These are phyloP conservation scores for Cladosporium sp. DNA, from an alignment of 2,329 filamentous ascomycete genomes.

Conservation along the genomic window DNA sequence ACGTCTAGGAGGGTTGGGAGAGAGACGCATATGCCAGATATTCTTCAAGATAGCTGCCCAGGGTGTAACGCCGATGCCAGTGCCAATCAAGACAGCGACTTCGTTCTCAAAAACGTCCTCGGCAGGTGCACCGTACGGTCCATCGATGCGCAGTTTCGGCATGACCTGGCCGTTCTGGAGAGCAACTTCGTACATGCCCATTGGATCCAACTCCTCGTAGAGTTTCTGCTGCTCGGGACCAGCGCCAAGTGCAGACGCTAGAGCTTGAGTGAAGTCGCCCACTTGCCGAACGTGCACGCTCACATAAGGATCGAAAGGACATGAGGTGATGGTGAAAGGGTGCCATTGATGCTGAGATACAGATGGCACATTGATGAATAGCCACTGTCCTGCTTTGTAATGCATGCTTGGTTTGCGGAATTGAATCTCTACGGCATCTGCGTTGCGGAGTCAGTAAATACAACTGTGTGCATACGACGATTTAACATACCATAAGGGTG, in stretches of 20 bases:
- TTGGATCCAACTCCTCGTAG: slow-evolving; percentile 85
- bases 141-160: slow-evolving; percentile 86
- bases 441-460: slow-evolving; percentile 20
- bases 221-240: slow-evolving; percentile 84
- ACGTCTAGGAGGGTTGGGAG: slow-evolving; percentile 83
- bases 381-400: slow-evolving; percentile 98
- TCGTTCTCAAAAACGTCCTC: slow-evolving; percentile 97
- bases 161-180: slow-evolving; percentile 90
- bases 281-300: slow-evolving; percentile 95
- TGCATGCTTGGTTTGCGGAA: slow-evolving; percentile 95
- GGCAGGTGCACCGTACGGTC: slow-evolving; percentile 92
- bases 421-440: slow-evolving; percentile 94
- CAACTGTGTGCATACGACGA: slow-evolving; percentile 12
- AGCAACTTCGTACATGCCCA: slow-evolving; percentile 97
- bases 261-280: slow-evolving; percentile 88
- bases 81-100: slow-evolving; percentile 81
- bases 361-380: slow-evolving; percentile 90
- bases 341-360: slow-evolving; percentile 94
- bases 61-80: slow-evolving; percentile 82
- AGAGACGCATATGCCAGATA: slow-evolving; percentile 93
- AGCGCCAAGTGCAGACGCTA: slow-evolving; percentile 94
- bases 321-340: slow-evolving; percentile 98
- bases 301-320: slow-evolving; percentile 91
- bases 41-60: slow-evolving; percentile 92
- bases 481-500: slow-evolving; percentile 78